Percentiles rank a stretch among this genome's conserved stretches.
Evolutionary conservation across 108 stramenopile genomes (phyloP).

Genomic region (Nitzschia sp.): DNA sequence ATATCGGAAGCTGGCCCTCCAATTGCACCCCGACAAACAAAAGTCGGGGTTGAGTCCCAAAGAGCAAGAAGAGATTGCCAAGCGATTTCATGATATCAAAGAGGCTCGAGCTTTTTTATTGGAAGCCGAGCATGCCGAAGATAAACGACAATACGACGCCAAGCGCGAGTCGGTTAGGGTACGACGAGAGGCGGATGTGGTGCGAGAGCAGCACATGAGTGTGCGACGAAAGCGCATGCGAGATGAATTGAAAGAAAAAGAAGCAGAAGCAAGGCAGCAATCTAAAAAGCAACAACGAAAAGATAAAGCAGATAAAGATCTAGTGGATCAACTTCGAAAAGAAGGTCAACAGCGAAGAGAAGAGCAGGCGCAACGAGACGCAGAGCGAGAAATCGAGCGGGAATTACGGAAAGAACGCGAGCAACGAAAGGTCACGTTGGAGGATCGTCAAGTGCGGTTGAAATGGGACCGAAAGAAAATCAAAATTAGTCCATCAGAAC

Average conservation of each 20-base stretch:
- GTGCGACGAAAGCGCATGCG: constrained; percentile 68
- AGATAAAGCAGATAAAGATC: constrained; percentile 36
- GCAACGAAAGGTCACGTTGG: constrained; percentile 35
- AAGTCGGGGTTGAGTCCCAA: background rate
- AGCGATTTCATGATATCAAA: constrained; percentile 62
- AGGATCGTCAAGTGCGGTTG: constrained; percentile 72
- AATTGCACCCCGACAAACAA: constrained; percentile 96
- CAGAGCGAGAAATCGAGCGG: constrained; percentile 36
- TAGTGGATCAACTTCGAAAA: constrained; percentile 61
- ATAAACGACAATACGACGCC: constrained; percentile 57
- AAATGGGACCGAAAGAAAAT: constrained; percentile 86
- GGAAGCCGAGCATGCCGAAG: constrained; percentile 58
- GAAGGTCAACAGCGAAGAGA: constrained; percentile 62
- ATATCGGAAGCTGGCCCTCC: constrained; percentile 81
- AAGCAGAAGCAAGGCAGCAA: constrained; percentile 42
- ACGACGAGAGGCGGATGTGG: constrained; percentile 60
- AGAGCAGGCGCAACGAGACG: constrained; percentile 58
- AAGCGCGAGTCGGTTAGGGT: constrained; percentile 58
- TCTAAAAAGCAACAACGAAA: background rate
- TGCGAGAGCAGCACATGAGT: constrained; percentile 70
- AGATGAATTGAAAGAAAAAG: constrained; percentile 65
- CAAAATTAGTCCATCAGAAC: constrained; percentile 58
- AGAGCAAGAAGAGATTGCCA: constrained; percentile 14
- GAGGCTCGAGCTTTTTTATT: constrained; percentile 65
- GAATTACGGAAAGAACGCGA: constrained; percentile 38